Evolutionary conservation across 495 filamentous ascomycete species (phyloP), one percentile per base, ranked within the genome.

Genomic region (Platismatia glauca): DNA sequence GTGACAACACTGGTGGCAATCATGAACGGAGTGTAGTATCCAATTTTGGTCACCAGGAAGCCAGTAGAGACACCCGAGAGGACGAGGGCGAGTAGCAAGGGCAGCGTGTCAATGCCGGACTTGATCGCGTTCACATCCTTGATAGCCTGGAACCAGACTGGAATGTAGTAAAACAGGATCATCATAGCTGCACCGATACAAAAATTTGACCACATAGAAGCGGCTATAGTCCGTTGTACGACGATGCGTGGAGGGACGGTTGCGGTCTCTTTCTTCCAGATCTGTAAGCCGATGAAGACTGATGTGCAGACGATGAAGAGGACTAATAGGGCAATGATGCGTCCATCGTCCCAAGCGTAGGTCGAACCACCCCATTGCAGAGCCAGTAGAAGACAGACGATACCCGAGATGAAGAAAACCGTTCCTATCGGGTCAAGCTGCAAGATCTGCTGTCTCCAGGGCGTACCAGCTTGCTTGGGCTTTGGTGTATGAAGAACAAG

Each of bases 121-220:
- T 72, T 61, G 12, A 72, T 63, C 0, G 78, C 72, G 33, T 34
- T 68, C 7, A 66, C 71, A 52, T 55, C 64, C 24, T 71, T 73
- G 41, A 77, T 84, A 16, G 84, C 84, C 74, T 94, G 89, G 73
- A 92, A 90, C 86, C 86, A 91, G 41, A 90, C 76, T 0, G 87
- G 87, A 4, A 90, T 70, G 63, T 81, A 87, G 69, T 86, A 89
- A 22, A 86, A 64, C 48, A 75, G 64, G 18, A 75, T 68, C 61
- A 79, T 72, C 43, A 74, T 67, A 0, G 61, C 62, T 2, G 67
- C 70, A 20, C 69, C 70, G 46, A 70, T 15, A 39, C 63, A 68
- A n/a, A 69, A 63, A 9, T 63, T 66, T 41, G 57, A 71, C 15
- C 78, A 57, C 61, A 82, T 76, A 1, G 78, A 79, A 53, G 71